A percentile compares a stretch with the other conserved stretches of the same genome.
phyloP scores from a whole-genome alignment of 139 green algal species.

The Micromonas pusilla region DNA sequence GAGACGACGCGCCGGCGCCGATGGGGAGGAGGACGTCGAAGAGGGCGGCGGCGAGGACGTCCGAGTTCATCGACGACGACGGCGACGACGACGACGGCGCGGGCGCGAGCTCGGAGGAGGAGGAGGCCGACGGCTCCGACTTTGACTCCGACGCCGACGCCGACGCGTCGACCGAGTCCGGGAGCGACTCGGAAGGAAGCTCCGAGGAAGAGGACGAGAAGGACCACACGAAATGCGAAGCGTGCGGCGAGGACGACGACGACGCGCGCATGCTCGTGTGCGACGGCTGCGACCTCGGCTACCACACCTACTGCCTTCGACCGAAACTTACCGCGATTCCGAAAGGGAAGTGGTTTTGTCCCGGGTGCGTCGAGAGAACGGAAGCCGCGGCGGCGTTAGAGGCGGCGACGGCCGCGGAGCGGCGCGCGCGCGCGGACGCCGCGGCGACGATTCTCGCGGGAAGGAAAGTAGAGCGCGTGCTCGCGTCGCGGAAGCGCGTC shows the following conservation, averaged over 20 bases:
- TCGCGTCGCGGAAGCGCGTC: background rate
- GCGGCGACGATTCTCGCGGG: too few relatives aligned
- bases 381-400: background rate
- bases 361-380: conserved; percentile 46
- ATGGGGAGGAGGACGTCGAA: background rate
- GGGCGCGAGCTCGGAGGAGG: too few relatives aligned
- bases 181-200: too few relatives aligned
- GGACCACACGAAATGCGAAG: conserved; percentile 29
- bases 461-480: too few relatives aligned
- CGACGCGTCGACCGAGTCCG: too few relatives aligned
- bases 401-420: background rate
- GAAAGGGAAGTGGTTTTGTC: conserved; percentile 75
- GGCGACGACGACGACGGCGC: background rate
- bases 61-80: background rate
- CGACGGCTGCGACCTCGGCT: conserved; percentile 63
- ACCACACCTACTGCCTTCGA: conserved; percentile 67
- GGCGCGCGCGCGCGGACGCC: too few relatives aligned
- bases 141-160: too few relatives aligned
- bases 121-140: too few relatives aligned
- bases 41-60: background rate
- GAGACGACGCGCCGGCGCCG: too few relatives aligned
- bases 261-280: conserved; percentile 74
- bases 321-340: conserved; percentile 62
- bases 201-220: too few relatives aligned
- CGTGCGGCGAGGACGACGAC: conserved; percentile 52